Evolutionary conservation across 2,329 filamentous ascomycete species (phyloP).

Genomic region (Pestalotiopsis sp.): DNA sequence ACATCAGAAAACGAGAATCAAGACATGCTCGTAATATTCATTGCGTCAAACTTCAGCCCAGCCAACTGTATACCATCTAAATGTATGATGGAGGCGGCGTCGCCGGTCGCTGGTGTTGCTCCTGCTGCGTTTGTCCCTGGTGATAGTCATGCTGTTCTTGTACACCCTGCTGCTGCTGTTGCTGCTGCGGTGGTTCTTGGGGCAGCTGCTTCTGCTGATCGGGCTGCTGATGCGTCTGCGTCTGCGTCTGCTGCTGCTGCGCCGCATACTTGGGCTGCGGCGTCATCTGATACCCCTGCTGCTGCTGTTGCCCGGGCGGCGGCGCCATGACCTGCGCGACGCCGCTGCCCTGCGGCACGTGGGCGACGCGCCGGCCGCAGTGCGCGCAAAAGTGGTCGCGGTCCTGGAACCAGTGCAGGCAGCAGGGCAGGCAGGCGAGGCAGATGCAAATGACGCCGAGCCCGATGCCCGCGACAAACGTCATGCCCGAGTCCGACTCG

Average conservation of each 20-base stretch:
- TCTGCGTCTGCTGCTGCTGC: neutral
- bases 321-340: slow-evolving; percentile 13
- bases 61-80: neutral
- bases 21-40: too few relatives aligned
- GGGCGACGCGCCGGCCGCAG: slow-evolving; percentile 17
- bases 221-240: neutral
- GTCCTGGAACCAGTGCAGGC: slow-evolving; percentile 17
- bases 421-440: slow-evolving; percentile 16
- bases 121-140: neutral
- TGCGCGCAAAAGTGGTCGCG: slow-evolving; percentile 17
- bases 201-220: neutral
- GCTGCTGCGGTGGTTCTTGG: neutral
- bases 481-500: slow-evolving; percentile 19
- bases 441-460: slow-evolving; percentile 16
- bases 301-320: neutral
- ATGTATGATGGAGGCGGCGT: neutral
- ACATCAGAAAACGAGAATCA: too few relatives aligned
- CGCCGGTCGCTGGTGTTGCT: neutral
- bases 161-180: neutral
- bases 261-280: slow-evolving; percentile 12
- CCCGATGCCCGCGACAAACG: slow-evolving; percentile 16
- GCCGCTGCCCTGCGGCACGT: slow-evolving; percentile 10
- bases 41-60: too few relatives aligned
- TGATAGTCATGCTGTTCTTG: neutral
- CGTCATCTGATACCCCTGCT: slow-evolving; percentile 15